These are phyloP conservation scores for Colletotrichum musae DNA, from an alignment of 2,329 filamentous ascomycete species.

Conservation along the genomic window DNA sequence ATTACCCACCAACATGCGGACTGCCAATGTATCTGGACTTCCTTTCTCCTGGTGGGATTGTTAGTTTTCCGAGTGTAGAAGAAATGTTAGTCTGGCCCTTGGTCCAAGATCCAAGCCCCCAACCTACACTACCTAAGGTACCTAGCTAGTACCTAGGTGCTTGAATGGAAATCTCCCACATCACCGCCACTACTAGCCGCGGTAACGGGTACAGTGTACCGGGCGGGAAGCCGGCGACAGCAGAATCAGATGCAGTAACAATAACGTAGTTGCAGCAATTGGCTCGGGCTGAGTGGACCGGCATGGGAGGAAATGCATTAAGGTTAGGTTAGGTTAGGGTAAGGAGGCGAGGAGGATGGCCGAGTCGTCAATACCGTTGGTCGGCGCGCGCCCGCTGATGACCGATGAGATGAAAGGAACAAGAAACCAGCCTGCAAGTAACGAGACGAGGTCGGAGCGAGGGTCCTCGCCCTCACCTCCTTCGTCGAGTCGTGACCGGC, in stretches of 20 bases:
- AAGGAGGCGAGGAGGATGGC: slow-evolving; percentile 22
- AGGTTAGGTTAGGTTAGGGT: slow-evolving; percentile 37
- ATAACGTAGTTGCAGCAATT: slow-evolving; percentile 17
- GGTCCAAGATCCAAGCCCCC: not conserved
- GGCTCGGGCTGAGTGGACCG: slow-evolving; percentile 15
- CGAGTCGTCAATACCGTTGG: slow-evolving; percentile 2
- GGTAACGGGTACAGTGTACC: slow-evolving; percentile 1
- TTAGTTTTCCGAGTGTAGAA: too few species aligned
- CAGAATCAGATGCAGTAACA: slow-evolving; percentile 22
- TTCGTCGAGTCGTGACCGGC: not conserved
- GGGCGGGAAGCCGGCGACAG: slow-evolving; percentile 27
- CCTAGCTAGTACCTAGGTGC: too few species aligned
- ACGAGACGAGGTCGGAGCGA: too few species aligned
- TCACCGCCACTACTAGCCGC: slow-evolving; percentile 25
- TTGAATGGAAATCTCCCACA: not conserved
- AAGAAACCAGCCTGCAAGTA: slow-evolving; percentile 25
- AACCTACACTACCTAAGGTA: too few species aligned
- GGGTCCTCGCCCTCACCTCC: too few species aligned
- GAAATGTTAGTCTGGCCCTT: too few species aligned
- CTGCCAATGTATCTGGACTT: not conserved
- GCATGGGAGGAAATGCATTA: slow-evolving; percentile 10
- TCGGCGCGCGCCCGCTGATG: slow-evolving; percentile 25
- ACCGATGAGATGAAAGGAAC: slow-evolving; percentile 23
- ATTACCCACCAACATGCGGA: too few species aligned
- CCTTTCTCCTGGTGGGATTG: not conserved